phyloP scores from a whole-genome alignment of 1,284 basidiomycete species.

The Xerocomus amazonicus region DNA sequence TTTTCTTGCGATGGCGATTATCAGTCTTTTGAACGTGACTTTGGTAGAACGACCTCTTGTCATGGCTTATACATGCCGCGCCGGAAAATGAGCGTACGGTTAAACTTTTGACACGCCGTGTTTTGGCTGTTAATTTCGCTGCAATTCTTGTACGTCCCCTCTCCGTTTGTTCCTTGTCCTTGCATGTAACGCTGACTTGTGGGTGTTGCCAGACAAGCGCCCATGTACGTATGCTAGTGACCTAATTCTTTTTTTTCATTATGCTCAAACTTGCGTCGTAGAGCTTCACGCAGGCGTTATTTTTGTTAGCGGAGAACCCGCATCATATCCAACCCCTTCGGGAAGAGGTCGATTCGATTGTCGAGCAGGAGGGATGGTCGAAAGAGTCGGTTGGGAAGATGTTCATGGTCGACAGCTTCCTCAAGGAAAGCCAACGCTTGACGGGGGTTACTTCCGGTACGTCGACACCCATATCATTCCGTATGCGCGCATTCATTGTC shows the following conservation, averaged over 20 bases:
- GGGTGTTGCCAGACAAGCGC: slow-evolving; percentile 12
- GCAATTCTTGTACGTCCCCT: slow-evolving; percentile 32
- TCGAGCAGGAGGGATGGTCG: slow-evolving; percentile 39
- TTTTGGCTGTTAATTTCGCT: slow-evolving; percentile 39
- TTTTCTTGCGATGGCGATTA: background rate
- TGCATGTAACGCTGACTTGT: background rate
- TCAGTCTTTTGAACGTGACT: slow-evolving; percentile 16
- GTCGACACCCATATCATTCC: slow-evolving; percentile 5
- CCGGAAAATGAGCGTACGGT: slow-evolving; percentile 25
- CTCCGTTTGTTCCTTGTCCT: background rate
- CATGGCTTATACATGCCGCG: slow-evolving; percentile 43
- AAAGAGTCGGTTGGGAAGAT: slow-evolving; percentile 39
- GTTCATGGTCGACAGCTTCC: slow-evolving; percentile 45
- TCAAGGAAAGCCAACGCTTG: slow-evolving; percentile 40
- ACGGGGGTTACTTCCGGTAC: slow-evolving; percentile 30
- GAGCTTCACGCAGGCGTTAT: slow-evolving; percentile 37
- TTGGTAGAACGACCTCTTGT: slow-evolving; percentile 26
- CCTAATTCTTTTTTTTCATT: background rate
- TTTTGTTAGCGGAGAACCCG: slow-evolving; percentile 36
- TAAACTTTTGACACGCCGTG: slow-evolving; percentile 30
- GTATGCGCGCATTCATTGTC: background rate
- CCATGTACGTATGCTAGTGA: slow-evolving; percentile 6
- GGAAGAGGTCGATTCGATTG: slow-evolving; percentile 37
- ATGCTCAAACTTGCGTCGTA: background rate
- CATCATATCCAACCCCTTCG: slow-evolving; percentile 38